Base-by-base conservation (phyloP, 2,329 filamentous ascomycete genomes). In the Hymenoscyphus repandus region DNA sequence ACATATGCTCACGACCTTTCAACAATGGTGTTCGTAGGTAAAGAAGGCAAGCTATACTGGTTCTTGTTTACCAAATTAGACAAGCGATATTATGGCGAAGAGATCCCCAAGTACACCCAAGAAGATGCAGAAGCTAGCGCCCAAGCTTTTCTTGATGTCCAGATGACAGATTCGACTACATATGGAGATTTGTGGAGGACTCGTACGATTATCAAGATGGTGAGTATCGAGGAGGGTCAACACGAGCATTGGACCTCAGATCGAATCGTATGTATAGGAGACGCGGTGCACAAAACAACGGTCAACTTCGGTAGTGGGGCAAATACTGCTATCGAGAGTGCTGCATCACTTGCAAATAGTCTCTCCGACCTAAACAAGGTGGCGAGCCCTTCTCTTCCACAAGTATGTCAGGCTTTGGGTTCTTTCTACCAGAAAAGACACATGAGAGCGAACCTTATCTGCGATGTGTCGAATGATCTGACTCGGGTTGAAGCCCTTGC, bases 251-350 rank as follows among this genome's bases (percentile, higher is more conserved):
- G 57, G 57, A 51, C 50, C 6, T 53, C 43, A 12, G 54, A 44
- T 12, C 33, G 54, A 41, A 47, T 58, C 51, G 57, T 56, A 15
- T 57, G 56, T 15, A 15, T 55, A 10, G 54, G 56, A 27, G 54
- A 58, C 34, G 45, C 52, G 7, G 49, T 57, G 27, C 53, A 61
- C 40, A 60, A 59, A 44, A 51, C 54, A 52, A 56, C 55, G 11
- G 47, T 51, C 9, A 57, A 56, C 42, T 34, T 63, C 13, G 69
- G 69, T 3, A 66, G 67, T 50, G 69, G 70, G 0, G 69, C 64
- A 13, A 72, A 71, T 52, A 59, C 54, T 7, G 68, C 67, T 2
- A 68, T 70, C 10, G 70, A 72, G 52, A 64, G 62, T 51, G 67
- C 64, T 2, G 69, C 68, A 2, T 54, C 57, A 10, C 52, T 70